Base-by-base conservation (phyloP, 805 yeast genomes). In the Saccharomyces paradoxus region DNA sequence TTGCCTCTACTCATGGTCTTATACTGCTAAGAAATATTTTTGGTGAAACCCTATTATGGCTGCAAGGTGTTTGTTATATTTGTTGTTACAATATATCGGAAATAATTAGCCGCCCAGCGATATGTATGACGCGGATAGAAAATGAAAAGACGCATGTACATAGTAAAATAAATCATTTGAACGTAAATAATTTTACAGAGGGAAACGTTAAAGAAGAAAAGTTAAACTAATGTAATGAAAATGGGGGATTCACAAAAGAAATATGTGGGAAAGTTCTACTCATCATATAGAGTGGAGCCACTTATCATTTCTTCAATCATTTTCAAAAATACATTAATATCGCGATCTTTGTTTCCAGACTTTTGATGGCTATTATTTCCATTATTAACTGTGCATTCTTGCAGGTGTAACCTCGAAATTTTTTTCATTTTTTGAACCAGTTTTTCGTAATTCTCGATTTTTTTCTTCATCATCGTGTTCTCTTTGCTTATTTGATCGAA, bases 401-500 rank as follows among this genome's bases (percentile, higher is more conserved):
- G 52, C 57, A 56, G 49, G 37, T 65, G 68, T 47, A 58, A 47
- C 31, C 53, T 58, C 46, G 61, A 56, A 31, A 59, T 53, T 37
- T 56, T 58, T 52, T 61, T 60, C 41, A 63, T 52, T 50, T 63
- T 63, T 12, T 31, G 46, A 12, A 65, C 54, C 31, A 61, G 58
- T 12, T 55, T 58, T 52, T 71, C 73, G 56, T 71, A 68, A 14
- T 58, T 57, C 7, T 56, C 55, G n/a, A 75, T 65, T 56, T 72
- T 73, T 9, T 56, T 57, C 14, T 61, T 64, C 44, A 78, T 62
- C 0, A 58, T 60, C 2, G 60, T 63, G 51, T 81, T 75, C 55
- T 81, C 79, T 17, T 57, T 60, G 53, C 76, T 73, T 48, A 76
- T 73, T 51, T 73, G 74, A 46, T 73, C 77, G 26, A 82, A 77